phyloP scores from a whole-genome alignment of 768 basidiomycete genomes.

The Pulveroboletus sp. region DNA sequence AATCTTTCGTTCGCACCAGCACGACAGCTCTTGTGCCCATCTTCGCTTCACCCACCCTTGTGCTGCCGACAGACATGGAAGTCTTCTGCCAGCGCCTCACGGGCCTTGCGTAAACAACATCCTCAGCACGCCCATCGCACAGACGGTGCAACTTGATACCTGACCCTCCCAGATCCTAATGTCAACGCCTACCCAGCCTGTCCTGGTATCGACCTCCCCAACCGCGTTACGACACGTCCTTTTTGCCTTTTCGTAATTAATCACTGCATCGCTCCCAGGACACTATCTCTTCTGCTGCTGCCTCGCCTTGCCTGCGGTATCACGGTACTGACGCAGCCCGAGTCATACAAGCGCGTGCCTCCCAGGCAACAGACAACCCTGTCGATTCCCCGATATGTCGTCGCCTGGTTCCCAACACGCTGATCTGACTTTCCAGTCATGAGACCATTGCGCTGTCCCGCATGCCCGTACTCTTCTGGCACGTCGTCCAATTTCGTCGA shows the following conservation, averaged over 20 bases:
- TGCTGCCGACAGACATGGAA: too few species aligned
- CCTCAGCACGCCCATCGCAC: neutral
- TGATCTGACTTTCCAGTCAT: neutral
- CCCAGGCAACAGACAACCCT: neutral
- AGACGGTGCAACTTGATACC: neutral
- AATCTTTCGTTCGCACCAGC: too few species aligned
- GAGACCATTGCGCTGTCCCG: neutral
- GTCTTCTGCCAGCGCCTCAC: neutral
- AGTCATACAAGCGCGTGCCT: neutral
- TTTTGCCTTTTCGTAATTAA: too few species aligned
- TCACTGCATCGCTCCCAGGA: too few species aligned
- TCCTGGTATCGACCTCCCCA: neutral
- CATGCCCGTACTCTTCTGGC: too few species aligned
- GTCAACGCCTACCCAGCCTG: neutral
- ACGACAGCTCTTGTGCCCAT: neutral
- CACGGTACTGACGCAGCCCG: neutral
- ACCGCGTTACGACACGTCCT: neutral
- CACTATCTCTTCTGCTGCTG: too few species aligned
- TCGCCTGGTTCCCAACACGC: neutral
- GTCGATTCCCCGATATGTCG: neutral
- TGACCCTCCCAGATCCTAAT: neutral
- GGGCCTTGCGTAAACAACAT: neutral
- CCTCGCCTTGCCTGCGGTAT: neutral
- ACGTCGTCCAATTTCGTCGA: neutral
- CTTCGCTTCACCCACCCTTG: too few species aligned